These are phyloP conservation scores for Blastobotrys arbuscula DNA, from an alignment of 1,139 yeast genomes.

Conservation along the genomic window DNA sequence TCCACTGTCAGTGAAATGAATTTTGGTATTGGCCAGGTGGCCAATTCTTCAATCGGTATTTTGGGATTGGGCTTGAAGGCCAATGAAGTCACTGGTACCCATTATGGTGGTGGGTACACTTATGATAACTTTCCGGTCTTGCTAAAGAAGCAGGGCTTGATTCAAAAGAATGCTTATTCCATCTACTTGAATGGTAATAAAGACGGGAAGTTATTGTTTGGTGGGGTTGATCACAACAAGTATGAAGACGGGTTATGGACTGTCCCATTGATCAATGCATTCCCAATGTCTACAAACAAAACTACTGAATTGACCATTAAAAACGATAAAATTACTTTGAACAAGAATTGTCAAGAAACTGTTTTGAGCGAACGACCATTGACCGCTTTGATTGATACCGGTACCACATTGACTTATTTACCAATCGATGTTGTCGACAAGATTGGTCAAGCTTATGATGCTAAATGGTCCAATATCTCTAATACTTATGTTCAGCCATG, in stretches of 20 bases:
- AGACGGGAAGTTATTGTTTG: conserved; percentile 49
- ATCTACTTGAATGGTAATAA: conserved; percentile 44
- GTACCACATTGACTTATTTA: conserved; percentile 55
- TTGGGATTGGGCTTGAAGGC: conserved; percentile 35
- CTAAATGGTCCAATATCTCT: conserved; percentile 30
- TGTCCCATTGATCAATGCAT: conserved; percentile 25
- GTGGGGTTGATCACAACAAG: conserved; percentile 54
- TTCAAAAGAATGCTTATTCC: conserved; percentile 47
- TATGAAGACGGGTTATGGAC: conserved; percentile 42
- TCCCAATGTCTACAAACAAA: conserved; percentile 9
- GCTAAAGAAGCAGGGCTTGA: conserved; percentile 45
- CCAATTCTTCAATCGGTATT: conserved; percentile 32
- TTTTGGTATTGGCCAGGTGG: conserved; percentile 29
- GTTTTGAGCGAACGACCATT: conserved; percentile 8
- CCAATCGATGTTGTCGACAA: conserved; percentile 36
- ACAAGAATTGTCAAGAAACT: conserved; percentile 6
- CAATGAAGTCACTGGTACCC: conserved; percentile 34
- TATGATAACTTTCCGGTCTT: conserved; percentile 45
- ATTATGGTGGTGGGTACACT: conserved; percentile 10
- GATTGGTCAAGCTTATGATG: conserved; percentile 25
- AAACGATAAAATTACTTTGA: conserved; percentile 14
- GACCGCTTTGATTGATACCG: conserved; percentile 52
- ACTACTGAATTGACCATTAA: conserved; percentile 18
- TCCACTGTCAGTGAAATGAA: conserved; percentile 15
- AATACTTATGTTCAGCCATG: conserved; percentile 25